A percentile compares a stretch with the other conserved stretches of the same genome.
These are phyloP conservation scores for Globisporangium middletonii DNA, from an alignment of 352 stramenopile species.

Conservation along the genomic window DNA sequence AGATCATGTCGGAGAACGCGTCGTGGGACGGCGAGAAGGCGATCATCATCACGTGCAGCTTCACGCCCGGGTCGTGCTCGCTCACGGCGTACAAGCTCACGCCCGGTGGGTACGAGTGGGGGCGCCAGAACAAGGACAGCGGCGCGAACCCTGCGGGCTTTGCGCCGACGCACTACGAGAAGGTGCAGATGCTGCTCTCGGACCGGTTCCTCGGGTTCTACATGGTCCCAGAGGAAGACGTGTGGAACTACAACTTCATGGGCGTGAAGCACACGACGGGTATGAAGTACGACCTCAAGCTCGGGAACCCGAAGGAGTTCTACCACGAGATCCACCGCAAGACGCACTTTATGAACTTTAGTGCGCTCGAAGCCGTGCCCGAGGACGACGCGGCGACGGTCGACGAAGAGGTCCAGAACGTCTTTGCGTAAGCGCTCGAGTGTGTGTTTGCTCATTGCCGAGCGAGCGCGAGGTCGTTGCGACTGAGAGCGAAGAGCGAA, in stretches of 20 bases:
- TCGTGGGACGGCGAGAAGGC: conserved; percentile 97
- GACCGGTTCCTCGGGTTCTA: conserved; percentile 99
- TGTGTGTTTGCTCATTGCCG: no score
- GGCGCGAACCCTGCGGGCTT: conserved; percentile 94
- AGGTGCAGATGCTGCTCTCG: conserved; percentile 99
- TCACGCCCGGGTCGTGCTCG: conserved; percentile 99
- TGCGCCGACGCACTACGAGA: conserved; percentile 96
- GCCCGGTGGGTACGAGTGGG: conserved; percentile 96
- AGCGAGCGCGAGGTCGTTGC: not conserved
- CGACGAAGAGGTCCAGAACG: conserved; percentile 90
- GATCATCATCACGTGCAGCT: conserved; percentile 97
- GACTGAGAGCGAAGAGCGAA: no score
- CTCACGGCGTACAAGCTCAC: conserved; percentile 99
- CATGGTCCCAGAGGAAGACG: conserved; percentile 97
- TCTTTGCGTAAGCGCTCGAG: conserved; percentile 45
- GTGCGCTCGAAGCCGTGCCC: conserved; percentile 93
- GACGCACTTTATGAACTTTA: conserved; percentile 99
- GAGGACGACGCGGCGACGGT: conserved; percentile 80
- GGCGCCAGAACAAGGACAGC: conserved; percentile 95
- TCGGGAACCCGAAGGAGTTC: conserved; percentile 98
- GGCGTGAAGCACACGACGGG: conserved; percentile 96
- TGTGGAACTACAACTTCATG: conserved; percentile 99
- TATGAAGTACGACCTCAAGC: conserved; percentile 98
- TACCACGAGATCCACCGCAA: conserved; percentile 98
- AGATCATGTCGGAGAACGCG: conserved; percentile 96